These are phyloP conservation scores for Rhodosporidiobolus sp. DNA, from an alignment of 768 basidiomycete genomes.

Conservation along the genomic window DNA sequence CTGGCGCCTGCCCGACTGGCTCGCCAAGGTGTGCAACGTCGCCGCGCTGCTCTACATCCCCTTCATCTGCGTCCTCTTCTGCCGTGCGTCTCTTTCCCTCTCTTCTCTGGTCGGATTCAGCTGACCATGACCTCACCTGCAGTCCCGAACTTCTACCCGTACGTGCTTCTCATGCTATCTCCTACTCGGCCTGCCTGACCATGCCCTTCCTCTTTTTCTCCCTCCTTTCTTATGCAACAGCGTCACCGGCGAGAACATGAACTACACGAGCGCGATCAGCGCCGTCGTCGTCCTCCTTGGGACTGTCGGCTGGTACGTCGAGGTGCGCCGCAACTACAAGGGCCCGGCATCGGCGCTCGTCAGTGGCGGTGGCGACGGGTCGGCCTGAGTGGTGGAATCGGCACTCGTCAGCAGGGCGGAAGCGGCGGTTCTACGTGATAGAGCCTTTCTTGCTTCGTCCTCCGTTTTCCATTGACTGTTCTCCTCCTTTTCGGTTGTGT, in stretches of 20 bases:
- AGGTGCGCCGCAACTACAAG: constrained; percentile 13
- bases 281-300: constrained; percentile 14
- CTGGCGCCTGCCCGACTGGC: constrained; percentile 18
- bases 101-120: too few species aligned
- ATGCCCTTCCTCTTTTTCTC: background rate
- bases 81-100: background rate
- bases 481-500: too few species aligned
- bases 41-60: constrained; percentile 12
- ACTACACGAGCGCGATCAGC: constrained; percentile 15
- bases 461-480: too few species aligned
- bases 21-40: constrained; percentile 16
- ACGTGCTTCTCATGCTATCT: background rate
- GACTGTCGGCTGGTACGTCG: constrained; percentile 21
- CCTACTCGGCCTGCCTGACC: background rate
- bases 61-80: constrained; percentile 32
- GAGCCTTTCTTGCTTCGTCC: too few species aligned
- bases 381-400: too few species aligned
- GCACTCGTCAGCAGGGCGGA: too few species aligned
- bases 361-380: too few species aligned
- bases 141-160: constrained; percentile 19
- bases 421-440: too few species aligned
- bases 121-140: background rate
- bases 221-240: too few species aligned
- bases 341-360: constrained; percentile 11
- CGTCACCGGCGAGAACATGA: background rate